A percentile compares a stretch with the other conserved stretches of the same genome.
Conservation (phyloP, 192 early-diverging fungal species). For the Chytriomyces confervae region DNA sequence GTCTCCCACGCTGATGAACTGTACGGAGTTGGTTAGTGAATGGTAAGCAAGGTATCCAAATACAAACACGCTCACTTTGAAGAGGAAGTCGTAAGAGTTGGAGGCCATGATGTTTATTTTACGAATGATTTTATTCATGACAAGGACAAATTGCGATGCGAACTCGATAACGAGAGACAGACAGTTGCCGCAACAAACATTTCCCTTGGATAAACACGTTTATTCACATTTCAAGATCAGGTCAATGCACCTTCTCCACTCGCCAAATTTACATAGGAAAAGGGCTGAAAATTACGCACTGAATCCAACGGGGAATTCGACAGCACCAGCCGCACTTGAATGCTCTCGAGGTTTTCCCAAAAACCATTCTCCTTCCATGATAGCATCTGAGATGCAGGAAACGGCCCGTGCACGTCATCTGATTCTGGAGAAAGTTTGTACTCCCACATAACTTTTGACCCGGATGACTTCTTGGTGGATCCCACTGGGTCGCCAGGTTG, state of each 20-base stretch:
- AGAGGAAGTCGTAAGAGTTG: neutral
- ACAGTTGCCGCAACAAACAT: neutral
- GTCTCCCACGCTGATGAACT: conserved; percentile 48
- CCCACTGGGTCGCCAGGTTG: conserved; percentile 42
- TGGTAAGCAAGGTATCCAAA: neutral
- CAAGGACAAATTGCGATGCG: neutral
- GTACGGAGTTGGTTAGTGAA: neutral
- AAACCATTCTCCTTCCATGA: conserved; percentile 26
- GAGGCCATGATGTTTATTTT: neutral
- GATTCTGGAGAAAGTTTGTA: conserved; percentile 36
- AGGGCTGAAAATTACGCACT: conserved; percentile 16
- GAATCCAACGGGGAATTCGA: conserved; percentile 28
- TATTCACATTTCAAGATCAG: neutral
- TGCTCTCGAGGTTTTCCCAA: neutral
- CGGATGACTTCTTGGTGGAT: neutral
- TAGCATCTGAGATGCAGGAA: conserved; percentile 33
- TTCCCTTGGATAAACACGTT: neutral
- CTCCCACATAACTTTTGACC: conserved; percentile 32
- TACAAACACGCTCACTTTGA: neutral
- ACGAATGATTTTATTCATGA: neutral
- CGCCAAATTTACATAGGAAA: conserved; percentile 16
- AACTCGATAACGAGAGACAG: neutral
- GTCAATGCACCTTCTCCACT: conserved; percentile 3
- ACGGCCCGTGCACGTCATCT: conserved; percentile 40
- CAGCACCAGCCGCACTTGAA: conserved; percentile 33